Percentiles rank a stretch among this genome's conserved stretches.
phyloP scores from a whole-genome alignment of 805 yeast species.

The Candida oleophila region DNA sequence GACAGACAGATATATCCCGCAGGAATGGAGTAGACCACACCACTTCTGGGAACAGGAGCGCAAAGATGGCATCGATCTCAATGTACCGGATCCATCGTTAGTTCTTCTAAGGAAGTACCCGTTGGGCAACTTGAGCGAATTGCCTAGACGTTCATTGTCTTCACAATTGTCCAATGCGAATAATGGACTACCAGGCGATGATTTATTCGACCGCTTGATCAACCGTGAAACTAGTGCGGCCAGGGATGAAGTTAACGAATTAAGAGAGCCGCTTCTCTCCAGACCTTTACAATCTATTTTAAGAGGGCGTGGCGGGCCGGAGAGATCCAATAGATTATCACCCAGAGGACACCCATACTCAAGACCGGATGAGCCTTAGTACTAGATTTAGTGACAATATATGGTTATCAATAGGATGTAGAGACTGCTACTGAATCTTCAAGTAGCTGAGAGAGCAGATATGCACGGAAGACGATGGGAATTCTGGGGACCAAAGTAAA shows the following conservation, averaged over 20 bases:
- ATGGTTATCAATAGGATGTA: too few species aligned
- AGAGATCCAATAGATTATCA: constrained; percentile 14
- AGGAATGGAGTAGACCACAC: constrained; percentile 25
- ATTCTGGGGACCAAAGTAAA: too few species aligned
- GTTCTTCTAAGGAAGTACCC: constrained; percentile 32
- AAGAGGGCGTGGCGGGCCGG: constrained; percentile 18
- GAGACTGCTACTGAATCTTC: too few species aligned
- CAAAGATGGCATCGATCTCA: background rate
- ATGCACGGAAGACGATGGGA: too few species aligned
- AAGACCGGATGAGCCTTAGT: constrained; percentile 5
- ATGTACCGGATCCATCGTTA: constrained; percentile 21
- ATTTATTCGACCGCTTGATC: background rate
- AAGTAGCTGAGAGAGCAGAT: too few species aligned
- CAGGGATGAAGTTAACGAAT: background rate
- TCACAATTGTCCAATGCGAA: background rate
- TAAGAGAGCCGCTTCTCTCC: constrained; percentile 1
- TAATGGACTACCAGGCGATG: background rate
- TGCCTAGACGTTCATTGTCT: background rate
- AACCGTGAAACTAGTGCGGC: constrained; percentile 1
- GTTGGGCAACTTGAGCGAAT: constrained; percentile 14
- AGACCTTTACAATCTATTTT: background rate
- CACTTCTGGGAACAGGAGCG: background rate
- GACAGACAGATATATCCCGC: constrained; percentile 36
- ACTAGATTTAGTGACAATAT: too few species aligned
- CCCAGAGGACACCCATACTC: constrained; percentile 22